phyloP scores from a whole-genome alignment of 1,284 basidiomycete species.

The Neotropicomus parvogracilis region DNA sequence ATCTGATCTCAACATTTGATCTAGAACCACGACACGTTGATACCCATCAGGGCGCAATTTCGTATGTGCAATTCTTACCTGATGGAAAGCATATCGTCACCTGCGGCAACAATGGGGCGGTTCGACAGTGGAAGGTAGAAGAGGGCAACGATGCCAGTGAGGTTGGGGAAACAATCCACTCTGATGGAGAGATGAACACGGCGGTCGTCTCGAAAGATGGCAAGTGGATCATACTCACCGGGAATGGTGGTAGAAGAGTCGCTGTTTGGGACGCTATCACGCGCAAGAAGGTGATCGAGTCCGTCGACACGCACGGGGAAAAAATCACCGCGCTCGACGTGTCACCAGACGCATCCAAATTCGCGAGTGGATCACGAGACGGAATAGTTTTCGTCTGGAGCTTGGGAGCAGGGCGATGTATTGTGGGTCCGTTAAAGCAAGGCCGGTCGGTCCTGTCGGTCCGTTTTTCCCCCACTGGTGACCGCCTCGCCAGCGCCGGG shows the following conservation, averaged over 20 bases:
- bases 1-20: background rate
- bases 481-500: conserved; percentile 16
- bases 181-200: background rate
- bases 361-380: conserved; percentile 23
- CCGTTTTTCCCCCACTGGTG: conserved; percentile 20
- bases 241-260: conserved; percentile 5
- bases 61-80: conserved; percentile 12
- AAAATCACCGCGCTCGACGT: conserved; percentile 21
- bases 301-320: conserved; percentile 13
- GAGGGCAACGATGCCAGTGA: background rate
- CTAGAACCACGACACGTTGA: conserved; percentile 9
- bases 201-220: conserved; percentile 19
- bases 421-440: conserved; percentile 18
- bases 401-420: conserved; percentile 11
- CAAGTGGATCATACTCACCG: conserved; percentile 14
- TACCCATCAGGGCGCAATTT: conserved; percentile 7
- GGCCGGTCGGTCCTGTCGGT: conserved; percentile 9
- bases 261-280: conserved; percentile 12
- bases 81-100: conserved; percentile 10
- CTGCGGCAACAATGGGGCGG: conserved; percentile 2
- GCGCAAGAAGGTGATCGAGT: conserved; percentile 8
- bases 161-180: background rate
- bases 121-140: conserved; percentile 13
- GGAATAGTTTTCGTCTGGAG: conserved; percentile 24
- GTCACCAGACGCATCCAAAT: conserved; percentile 14